Percentiles rank a stretch among this genome's conserved stretches.
These are phyloP conservation scores for Myxozyma monticola DNA, from an alignment of 805 yeast genomes.

Conservation along the genomic window DNA sequence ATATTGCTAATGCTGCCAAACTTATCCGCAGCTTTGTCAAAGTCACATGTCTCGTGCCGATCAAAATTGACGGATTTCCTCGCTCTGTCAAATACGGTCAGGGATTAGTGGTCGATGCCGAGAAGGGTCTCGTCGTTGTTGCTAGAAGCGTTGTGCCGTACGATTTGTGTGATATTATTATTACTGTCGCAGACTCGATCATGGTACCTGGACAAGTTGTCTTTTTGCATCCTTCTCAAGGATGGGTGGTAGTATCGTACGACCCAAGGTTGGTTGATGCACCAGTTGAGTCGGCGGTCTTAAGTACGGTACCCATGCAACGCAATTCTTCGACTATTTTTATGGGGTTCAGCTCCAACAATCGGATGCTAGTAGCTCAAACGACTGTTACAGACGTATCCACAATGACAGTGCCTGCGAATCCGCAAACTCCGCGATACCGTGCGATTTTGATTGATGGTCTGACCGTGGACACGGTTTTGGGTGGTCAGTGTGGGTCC, in stretches of 20 bases:
- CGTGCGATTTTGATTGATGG: slow-evolving; percentile 83
- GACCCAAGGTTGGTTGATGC: slow-evolving; percentile 75
- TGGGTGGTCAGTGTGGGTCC: slow-evolving; percentile 71
- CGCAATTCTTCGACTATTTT: slow-evolving; percentile 79
- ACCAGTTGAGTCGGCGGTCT: slow-evolving; percentile 66
- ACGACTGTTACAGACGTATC: slow-evolving; percentile 77
- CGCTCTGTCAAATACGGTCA: slow-evolving; percentile 61
- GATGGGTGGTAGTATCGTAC: slow-evolving; percentile 79
- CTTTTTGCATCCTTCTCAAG: slow-evolving; percentile 83
- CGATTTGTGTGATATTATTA: slow-evolving; percentile 69
- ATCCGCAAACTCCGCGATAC: slow-evolving; percentile 70
- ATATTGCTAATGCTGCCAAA: slow-evolving; percentile 56
- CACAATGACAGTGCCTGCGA: slow-evolving; percentile 69
- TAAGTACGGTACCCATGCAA: slow-evolving; percentile 55
- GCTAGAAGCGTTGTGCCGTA: slow-evolving; percentile 81
- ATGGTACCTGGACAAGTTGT: slow-evolving; percentile 77
- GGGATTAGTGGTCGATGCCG: slow-evolving; percentile 81
- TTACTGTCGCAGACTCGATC: slow-evolving; percentile 83
- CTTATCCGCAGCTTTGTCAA: slow-evolving; percentile 70
- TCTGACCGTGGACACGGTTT: slow-evolving; percentile 67
- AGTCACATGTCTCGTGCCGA: slow-evolving; percentile 63
- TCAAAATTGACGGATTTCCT: slow-evolving; percentile 74
- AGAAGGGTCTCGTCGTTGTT: slow-evolving; percentile 73
- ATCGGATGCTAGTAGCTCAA: slow-evolving; percentile 69
- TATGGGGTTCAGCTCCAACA: slow-evolving; percentile 73